Base-by-base conservation (phyloP, 2,329 filamentous ascomycete genomes). In the Diaporthe australafricana region DNA sequence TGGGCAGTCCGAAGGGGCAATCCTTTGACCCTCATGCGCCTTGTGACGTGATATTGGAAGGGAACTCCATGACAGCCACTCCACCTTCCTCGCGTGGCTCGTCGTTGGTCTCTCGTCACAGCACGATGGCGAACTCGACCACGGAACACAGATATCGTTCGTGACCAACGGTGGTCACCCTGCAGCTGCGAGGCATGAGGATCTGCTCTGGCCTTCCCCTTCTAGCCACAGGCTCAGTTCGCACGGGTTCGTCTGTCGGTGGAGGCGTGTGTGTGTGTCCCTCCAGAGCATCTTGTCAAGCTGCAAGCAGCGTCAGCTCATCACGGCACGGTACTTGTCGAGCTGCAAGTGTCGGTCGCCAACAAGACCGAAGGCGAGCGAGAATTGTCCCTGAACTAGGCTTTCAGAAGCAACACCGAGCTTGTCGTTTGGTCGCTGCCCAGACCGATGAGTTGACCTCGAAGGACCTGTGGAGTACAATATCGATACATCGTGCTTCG, bases 71-170 rank as follows among this genome's bases (percentile, higher is more conserved):
- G 14, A 48, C 9, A 40, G 38, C 40, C 25, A 25, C 27, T 68
- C 30, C 35, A 27, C n/a, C 20, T n/a, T 7, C n/a, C 25, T 11
- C 32, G 30, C 42, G 32, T 25, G 9, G n/a, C 42, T 35, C 27
- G 6, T 35, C 17, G 68, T 70, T 72, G 62, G 68, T 48, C 38
- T 17, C 52, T 62, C 38, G 2, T 48, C n/a, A 45, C 45, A 53
- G 20, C 65, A 62, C 22, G 47, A 55, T 25, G 55, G 20, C 30
- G 40, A 38, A 9, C 63, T 65, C 30, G 22, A 56, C 12, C 7
- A 30, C 8, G 35, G 12, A 52, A 12, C 40, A 68, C 25, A 17
- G 40, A 17, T 48, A 27, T 53, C 25, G 14, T 11, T 27, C 17
- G 17, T 35, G 16, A 27, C 27, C 20, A 32, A 9, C 22, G 42